Evolutionary conservation across 2,329 filamentous ascomycete genomes (phyloP).

Genomic region (Chrysosporium keratinophilum): DNA sequence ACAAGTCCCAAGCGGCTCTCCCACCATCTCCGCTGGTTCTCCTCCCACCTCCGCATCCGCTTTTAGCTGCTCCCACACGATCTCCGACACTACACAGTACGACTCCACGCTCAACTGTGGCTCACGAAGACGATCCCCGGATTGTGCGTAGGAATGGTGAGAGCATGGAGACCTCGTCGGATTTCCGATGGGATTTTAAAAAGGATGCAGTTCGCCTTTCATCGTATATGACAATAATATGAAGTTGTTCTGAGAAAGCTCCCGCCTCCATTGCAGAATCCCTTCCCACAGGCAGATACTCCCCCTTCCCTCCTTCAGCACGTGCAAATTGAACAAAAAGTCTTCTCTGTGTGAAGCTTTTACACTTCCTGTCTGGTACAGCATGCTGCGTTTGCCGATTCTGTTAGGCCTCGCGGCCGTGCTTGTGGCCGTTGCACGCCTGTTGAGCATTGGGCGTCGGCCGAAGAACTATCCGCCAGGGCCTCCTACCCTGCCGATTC

Average conservation of each 20-base stretch:
- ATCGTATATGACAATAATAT: neutral
- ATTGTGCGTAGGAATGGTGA: neutral
- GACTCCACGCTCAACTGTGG: neutral
- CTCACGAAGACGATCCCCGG: neutral
- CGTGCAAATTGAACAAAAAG: neutral
- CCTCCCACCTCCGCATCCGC: conserved; percentile 5
- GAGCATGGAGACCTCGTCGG: neutral
- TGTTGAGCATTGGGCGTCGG: conserved; percentile 22
- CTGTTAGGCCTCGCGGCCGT: conserved; percentile 12
- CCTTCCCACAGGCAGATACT: neutral
- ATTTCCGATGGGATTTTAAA: conserved; percentile 2
- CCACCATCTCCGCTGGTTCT: neutral
- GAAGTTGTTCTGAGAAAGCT: too few species aligned
- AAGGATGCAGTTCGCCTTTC: neutral
- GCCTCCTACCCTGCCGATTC: conserved; percentile 42
- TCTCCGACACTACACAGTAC: neutral
- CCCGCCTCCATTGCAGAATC: neutral
- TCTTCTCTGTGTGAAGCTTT: neutral
- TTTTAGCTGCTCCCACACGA: neutral
- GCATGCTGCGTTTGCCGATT: conserved; percentile 2
- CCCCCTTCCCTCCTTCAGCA: neutral
- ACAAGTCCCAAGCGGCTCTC: neutral
- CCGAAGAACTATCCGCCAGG: conserved; percentile 35
- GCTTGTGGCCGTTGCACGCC: conserved; percentile 12
- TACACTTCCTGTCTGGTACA: neutral